Evolutionary conservation across 2,329 filamentous ascomycete species (phyloP).

Genomic region (Tolypocladium endophyticum): DNA sequence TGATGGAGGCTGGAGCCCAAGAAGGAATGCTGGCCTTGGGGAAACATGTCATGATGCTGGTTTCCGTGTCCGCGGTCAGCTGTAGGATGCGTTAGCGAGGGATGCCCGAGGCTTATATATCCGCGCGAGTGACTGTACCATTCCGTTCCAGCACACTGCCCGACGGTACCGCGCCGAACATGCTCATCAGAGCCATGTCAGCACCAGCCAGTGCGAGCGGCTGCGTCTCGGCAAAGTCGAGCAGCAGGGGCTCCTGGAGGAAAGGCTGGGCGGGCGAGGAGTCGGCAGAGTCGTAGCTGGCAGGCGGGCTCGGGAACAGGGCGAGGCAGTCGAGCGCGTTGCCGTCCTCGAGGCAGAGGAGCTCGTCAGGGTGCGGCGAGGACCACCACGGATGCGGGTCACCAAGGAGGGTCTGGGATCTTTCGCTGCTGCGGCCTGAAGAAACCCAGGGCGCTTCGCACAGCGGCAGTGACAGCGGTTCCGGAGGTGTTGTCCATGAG

Average conservation of each 20-base stretch:
- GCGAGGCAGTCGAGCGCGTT: not conserved
- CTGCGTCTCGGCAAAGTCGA: not conserved
- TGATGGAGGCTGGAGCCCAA: constrained; percentile 2
- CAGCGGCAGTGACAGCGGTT: constrained; percentile 1
- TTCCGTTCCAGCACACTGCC: not conserved
- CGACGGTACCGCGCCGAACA: constrained; percentile 1
- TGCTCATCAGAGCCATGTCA: constrained; percentile 2
- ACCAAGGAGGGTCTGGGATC: constrained; percentile 7
- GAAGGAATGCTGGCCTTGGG: not conserved
- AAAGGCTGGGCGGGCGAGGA: not conserved
- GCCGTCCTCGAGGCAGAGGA: not conserved
- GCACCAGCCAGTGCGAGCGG: not conserved
- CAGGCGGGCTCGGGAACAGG: not conserved
- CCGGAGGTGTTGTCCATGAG: constrained; percentile 7
- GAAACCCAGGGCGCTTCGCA: constrained; percentile 1
- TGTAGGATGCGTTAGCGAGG: not conserved
- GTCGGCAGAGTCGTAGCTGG: not conserved
- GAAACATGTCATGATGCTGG: constrained; percentile 1
- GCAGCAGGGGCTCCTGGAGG: not conserved
- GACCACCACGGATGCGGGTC: constrained; percentile 4
- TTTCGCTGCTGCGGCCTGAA: constrained; percentile 9
- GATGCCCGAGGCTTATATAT: not conserved
- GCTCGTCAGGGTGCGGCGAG: not conserved
- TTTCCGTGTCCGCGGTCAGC: not conserved
- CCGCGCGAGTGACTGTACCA: not conserved